These are phyloP conservation scores for Yarrowia divulgata DNA, from an alignment of 805 yeast species.

Conservation along the genomic window DNA sequence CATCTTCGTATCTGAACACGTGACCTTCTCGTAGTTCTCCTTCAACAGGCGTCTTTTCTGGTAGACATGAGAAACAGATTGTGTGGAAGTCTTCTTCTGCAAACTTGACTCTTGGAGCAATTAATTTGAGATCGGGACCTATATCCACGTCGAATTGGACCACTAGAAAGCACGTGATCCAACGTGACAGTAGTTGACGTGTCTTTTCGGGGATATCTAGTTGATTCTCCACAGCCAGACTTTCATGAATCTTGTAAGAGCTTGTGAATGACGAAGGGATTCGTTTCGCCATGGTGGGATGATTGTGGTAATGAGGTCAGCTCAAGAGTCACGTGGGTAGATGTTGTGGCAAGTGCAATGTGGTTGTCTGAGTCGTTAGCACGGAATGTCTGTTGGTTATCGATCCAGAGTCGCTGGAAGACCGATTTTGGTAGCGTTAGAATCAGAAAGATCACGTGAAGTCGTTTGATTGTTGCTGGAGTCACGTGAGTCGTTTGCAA, in stretches of 20 bases:
- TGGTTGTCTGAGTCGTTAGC: too few relatives aligned
- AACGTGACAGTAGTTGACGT: slow-evolving; percentile 30
- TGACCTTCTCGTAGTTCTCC: slow-evolving; percentile 37
- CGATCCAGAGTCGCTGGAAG: neutral
- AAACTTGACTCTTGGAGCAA: slow-evolving; percentile 45
- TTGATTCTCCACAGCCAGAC: slow-evolving; percentile 41
- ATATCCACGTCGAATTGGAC: slow-evolving; percentile 46
- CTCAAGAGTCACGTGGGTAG: too few relatives aligned
- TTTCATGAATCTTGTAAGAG: slow-evolving; percentile 55
- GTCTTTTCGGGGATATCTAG: slow-evolving; percentile 39
- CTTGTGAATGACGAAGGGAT: slow-evolving; percentile 54
- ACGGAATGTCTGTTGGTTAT: too few relatives aligned
- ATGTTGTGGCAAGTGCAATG: too few relatives aligned
- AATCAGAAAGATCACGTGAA: too few relatives aligned
- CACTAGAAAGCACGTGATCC: slow-evolving; percentile 44
- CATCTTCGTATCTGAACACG: slow-evolving; percentile 40
- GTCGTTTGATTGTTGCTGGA: too few relatives aligned
- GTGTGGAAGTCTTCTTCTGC: slow-evolving; percentile 45
- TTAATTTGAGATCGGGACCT: slow-evolving; percentile 47
- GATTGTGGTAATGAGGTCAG: neutral
- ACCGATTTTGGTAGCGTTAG: too few relatives aligned
- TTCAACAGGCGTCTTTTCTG: slow-evolving; percentile 43
- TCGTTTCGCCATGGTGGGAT: slow-evolving; percentile 40
- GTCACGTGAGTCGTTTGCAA: too few relatives aligned
- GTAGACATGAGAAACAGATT: slow-evolving; percentile 47